A percentile compares a stretch with the other conserved stretches of the same genome.
phyloP scores from a whole-genome alignment of 805 yeast genomes.

The Lachancea mirantina region DNA sequence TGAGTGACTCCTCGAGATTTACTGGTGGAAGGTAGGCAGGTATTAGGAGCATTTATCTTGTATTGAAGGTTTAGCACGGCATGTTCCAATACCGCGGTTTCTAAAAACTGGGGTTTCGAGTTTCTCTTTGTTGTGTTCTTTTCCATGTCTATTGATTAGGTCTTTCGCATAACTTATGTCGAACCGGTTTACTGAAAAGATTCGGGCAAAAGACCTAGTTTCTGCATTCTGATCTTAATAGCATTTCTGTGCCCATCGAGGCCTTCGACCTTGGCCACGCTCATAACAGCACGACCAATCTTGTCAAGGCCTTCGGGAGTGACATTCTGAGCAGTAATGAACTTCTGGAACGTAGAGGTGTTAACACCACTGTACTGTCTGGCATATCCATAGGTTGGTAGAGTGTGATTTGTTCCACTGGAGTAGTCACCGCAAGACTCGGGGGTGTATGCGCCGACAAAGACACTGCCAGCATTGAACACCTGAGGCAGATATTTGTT shows the following conservation, averaged over 20 bases:
- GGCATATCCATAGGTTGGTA: conserved; percentile 98
- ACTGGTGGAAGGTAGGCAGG: too few relatives aligned
- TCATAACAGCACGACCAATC: conserved; percentile 96
- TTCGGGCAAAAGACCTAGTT: conserved; percentile 49
- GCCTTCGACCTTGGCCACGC: conserved; percentile 93
- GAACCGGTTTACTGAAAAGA: conserved; percentile 29
- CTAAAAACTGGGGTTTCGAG: too few relatives aligned
- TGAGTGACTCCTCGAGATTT: too few relatives aligned
- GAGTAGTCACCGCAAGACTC: conserved; percentile 99
- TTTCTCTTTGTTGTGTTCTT: too few relatives aligned
- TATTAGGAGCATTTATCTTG: too few relatives aligned
- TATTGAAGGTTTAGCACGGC: too few relatives aligned
- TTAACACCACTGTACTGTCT: conserved; percentile 96
- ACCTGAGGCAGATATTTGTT: conserved; percentile 61
- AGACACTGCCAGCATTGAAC: conserved; percentile 91
- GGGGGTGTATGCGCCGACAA: conserved; percentile 94
- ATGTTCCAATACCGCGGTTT: too few relatives aligned
- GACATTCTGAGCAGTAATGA: conserved; percentile 88
- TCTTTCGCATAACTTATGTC: too few relatives aligned
- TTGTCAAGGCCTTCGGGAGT: conserved; percentile 75
- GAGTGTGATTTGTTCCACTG: conserved; percentile 95
- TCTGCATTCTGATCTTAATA: conserved; percentile 87
- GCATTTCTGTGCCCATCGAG: conserved; percentile 97
- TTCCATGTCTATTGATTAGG: too few relatives aligned
- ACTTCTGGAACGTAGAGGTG: conserved; percentile 91